Percentiles rank a stretch among this genome's conserved stretches.
Evolutionary conservation across 768 basidiomycete genomes (phyloP).

Genomic region (Lepiota venenata): DNA sequence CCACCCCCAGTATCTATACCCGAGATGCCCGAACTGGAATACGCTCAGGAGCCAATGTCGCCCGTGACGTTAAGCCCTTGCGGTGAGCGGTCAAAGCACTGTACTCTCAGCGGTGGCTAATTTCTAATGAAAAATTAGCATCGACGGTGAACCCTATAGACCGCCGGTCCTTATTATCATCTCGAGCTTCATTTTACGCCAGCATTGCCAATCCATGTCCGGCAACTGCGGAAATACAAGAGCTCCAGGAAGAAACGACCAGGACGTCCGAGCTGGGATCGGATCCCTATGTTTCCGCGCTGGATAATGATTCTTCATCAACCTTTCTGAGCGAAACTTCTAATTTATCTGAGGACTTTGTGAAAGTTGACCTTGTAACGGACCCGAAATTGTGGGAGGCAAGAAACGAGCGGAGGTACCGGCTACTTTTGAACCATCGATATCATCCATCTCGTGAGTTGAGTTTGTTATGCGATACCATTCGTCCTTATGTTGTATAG

Average conservation of each 20-base stretch:
- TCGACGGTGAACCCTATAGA: not conserved
- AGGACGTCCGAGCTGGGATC: not conserved
- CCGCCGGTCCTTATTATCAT: not conserved
- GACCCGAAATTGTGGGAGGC: slow-evolving; percentile 39
- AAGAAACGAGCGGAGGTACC: slow-evolving; percentile 64
- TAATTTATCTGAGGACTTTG: slow-evolving; percentile 6
- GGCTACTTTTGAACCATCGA: slow-evolving; percentile 60
- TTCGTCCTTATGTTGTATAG: slow-evolving; percentile 25
- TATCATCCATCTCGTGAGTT: slow-evolving; percentile 68
- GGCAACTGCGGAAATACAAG: not conserved
- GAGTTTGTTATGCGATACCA: not conserved
- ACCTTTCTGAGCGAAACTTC: slow-evolving; percentile 19
- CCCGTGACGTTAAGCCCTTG: slow-evolving; percentile 2
- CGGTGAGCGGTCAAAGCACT: not conserved
- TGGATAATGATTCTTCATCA: slow-evolving; percentile 24
- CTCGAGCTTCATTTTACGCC: not conserved
- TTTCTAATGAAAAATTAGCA: not conserved
- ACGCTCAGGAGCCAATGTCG: not conserved
- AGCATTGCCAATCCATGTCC: not conserved
- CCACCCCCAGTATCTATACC: not conserved
- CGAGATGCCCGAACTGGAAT: slow-evolving; percentile 2
- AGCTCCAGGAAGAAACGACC: not conserved
- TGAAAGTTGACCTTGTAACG: slow-evolving; percentile 20
- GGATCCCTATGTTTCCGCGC: slow-evolving; percentile 24
- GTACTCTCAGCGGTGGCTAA: not conserved